Conservation (phyloP, 805 yeast genomes). For the baker's yeast (Saccharomyces cerevisiae) region DNA sequence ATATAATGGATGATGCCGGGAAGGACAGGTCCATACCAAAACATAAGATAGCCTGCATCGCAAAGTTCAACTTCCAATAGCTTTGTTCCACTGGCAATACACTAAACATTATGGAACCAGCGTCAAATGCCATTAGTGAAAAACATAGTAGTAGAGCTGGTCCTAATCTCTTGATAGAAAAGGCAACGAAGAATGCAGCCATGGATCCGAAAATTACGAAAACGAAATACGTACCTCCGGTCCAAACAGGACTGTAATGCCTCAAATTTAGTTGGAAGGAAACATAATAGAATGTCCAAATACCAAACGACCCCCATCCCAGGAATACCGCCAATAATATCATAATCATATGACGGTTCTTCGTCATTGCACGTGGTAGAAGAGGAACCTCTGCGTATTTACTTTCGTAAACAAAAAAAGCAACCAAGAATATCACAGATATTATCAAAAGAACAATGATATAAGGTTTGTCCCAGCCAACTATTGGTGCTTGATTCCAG, state of each 20-base stretch:
- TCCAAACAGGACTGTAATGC: slow-evolving; percentile 38
- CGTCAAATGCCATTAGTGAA: slow-evolving; percentile 46
- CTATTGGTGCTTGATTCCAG: slow-evolving; percentile 70
- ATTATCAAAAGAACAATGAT: slow-evolving; percentile 48
- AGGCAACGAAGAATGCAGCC: slow-evolving; percentile 48
- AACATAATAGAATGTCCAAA: slow-evolving; percentile 59
- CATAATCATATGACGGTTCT: slow-evolving; percentile 35
- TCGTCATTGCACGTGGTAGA: slow-evolving; percentile 44
- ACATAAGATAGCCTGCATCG: slow-evolving; percentile 45
- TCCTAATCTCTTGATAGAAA: slow-evolving; percentile 37
- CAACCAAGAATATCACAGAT: slow-evolving; percentile 36
- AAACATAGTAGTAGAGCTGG: slow-evolving; percentile 45
- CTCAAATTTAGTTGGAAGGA: slow-evolving; percentile 43
- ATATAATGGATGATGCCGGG: slow-evolving; percentile 61
- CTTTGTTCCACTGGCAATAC: slow-evolving; percentile 51
- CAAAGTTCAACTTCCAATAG: slow-evolving; percentile 51
- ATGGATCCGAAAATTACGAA: slow-evolving; percentile 44
- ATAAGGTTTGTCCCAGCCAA: slow-evolving; percentile 57
- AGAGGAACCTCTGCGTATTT: slow-evolving; percentile 41
- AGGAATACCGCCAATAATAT: slow-evolving; percentile 44
- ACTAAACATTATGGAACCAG: slow-evolving; percentile 47
- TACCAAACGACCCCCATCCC: slow-evolving; percentile 77
- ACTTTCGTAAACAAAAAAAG: slow-evolving; percentile 45
- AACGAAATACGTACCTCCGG: slow-evolving; percentile 41
- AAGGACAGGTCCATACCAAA: slow-evolving; percentile 77